These are phyloP conservation scores for Senna tora DNA, from an alignment of 306 rosid species.

Conservation along the genomic window DNA sequence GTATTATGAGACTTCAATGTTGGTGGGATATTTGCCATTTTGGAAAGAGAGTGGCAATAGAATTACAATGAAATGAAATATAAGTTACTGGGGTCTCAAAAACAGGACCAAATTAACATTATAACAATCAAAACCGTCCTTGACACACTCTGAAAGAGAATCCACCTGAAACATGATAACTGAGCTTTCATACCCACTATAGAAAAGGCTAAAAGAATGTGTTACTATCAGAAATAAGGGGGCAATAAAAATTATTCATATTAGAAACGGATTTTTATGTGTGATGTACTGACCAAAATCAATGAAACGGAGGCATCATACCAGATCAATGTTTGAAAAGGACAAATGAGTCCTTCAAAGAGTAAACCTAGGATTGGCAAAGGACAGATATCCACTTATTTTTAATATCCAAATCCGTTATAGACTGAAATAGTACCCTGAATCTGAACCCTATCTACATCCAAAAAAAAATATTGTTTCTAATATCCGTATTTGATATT, in stretches of 20 bases:
- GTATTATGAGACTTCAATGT: slow-evolving; percentile 31
- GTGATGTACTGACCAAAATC: neutral
- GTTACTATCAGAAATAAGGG: neutral
- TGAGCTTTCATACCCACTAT: neutral
- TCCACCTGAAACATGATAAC: neutral
- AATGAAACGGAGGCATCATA: too few relatives aligned
- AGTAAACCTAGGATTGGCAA: neutral
- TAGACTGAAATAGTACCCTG: too few relatives aligned
- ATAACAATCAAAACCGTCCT: neutral
- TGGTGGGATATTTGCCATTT: slow-evolving; percentile 20
- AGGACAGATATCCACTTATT: too few relatives aligned
- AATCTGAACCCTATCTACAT: too few relatives aligned
- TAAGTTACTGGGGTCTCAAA: neutral
- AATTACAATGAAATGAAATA: neutral
- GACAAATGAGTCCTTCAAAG: neutral
- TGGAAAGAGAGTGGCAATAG: neutral
- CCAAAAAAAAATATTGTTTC: too few relatives aligned
- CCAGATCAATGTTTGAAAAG: neutral
- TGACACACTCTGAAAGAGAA: neutral
- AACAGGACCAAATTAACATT: too few relatives aligned
- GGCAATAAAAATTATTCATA: neutral
- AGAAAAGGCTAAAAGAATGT: neutral
- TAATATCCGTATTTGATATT: too few relatives aligned
- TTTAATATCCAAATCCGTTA: too few relatives aligned
- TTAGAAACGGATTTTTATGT: neutral